Percentiles rank a stretch among this genome's conserved stretches.
phyloP scores from a whole-genome alignment of 495 filamentous ascomycete genomes.

The Xylaria nigripes region DNA sequence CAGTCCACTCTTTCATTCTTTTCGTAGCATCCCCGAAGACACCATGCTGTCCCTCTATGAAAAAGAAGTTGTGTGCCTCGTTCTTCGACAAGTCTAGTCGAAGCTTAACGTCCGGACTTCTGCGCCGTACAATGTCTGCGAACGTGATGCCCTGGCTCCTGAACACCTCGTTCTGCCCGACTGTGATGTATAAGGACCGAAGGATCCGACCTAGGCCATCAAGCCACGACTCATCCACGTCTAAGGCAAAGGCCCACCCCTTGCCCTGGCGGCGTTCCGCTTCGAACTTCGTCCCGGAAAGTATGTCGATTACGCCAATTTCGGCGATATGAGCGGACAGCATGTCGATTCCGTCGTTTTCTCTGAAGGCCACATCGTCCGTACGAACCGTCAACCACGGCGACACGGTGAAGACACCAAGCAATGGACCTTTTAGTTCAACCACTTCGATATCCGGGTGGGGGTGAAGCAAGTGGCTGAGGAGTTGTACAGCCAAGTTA shows the following conservation, averaged over 20 bases:
- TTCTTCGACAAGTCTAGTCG: slow-evolving; percentile 10
- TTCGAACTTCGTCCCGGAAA: background rate
- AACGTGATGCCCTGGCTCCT: slow-evolving; percentile 15
- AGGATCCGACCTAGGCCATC: slow-evolving; percentile 13
- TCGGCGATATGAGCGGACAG: slow-evolving; percentile 5
- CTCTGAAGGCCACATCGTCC: slow-evolving; percentile 3
- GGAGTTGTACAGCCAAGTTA: slow-evolving; percentile 22
- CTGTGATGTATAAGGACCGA: slow-evolving; percentile 16
- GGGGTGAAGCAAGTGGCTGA: slow-evolving; percentile 23
- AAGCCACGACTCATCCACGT: slow-evolving; percentile 22
- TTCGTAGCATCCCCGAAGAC: slow-evolving; percentile 16
- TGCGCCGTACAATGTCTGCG: slow-evolving; percentile 7
- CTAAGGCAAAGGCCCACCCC: slow-evolving; percentile 20
- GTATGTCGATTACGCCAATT: background rate
- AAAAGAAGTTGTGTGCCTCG: slow-evolving; percentile 23
- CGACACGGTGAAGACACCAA: slow-evolving; percentile 24
- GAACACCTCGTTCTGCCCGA: slow-evolving; percentile 20
- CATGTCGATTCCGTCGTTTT: slow-evolving; percentile 26
- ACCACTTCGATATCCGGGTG: slow-evolving; percentile 13
- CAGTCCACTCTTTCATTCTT: slow-evolving; percentile 19
- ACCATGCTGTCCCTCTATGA: slow-evolving; percentile 13
- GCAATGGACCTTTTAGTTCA: slow-evolving; percentile 13
- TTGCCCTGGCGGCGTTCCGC: slow-evolving; percentile 9
- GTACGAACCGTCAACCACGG: slow-evolving; percentile 18
- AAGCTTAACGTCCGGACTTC: slow-evolving; percentile 8